Evolutionary conservation across 306 rosid species (phyloP), one percentile per base, ranked within the genome.

Genomic region (Cercis canadensis): DNA sequence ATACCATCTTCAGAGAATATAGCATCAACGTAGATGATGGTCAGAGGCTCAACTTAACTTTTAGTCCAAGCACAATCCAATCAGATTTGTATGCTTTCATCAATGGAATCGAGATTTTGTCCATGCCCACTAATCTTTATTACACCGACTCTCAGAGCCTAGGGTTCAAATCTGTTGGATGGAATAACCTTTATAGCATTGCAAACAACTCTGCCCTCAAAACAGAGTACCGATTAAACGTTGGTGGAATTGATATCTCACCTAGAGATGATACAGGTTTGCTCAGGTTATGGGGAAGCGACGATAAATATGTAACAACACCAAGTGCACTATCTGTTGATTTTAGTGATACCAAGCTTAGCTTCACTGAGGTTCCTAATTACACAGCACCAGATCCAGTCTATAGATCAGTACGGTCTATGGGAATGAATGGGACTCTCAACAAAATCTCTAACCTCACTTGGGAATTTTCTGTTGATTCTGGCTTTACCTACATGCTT

Each of bases 51-150:
- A 64, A 56, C 16, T 45, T 84, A n/a, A 68, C 69, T 0, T 84
- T 84, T 77, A 49, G 7, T 3, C 81, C 85, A 1, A 52, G 44
- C 15, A 47, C 56, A 16, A 61, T 57, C 5, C 18, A 2, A 9
- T 11, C 77, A 11, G 81, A 67, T 5, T 58, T 79, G 0, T 78
- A 55, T 16, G 84, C 78, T 8, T 87, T 87, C 60, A 45, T 87
- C 31, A 87, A 84, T 7, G 89, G 86, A 47, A 87, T 87, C 31
- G 89, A 87, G 64, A 53, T 87, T 3, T 65, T 85, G 0, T 85
- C 92, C 19, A 80, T 87, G 88, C 90, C 92, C 0, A 4, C 74
- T 4, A 8, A 71, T 55, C 82, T 87, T 9, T 87, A 82, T 61
- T 69, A 80, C 49, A 44, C 79, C 8, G 57, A 56, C 11, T 7